A percentile compares a stretch with the other conserved stretches of the same genome.
Evolutionary conservation across 345 rosid genomes (phyloP).

Genomic region (Arabis alpina): DNA sequence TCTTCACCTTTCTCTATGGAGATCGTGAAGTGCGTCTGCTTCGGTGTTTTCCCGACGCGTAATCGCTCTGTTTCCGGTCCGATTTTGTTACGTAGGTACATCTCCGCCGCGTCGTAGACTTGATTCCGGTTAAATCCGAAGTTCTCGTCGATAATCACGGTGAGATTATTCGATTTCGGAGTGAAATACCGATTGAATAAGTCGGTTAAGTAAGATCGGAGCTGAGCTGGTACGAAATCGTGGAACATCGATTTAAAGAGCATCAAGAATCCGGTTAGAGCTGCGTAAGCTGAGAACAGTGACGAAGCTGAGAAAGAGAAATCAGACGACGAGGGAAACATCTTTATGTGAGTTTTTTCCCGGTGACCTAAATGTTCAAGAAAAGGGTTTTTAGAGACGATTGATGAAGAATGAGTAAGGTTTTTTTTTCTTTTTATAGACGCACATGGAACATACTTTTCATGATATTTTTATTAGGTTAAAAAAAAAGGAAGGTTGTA

Average conservation of each 20-base stretch:
- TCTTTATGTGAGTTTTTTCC: background rate
- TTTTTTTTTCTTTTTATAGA: background rate
- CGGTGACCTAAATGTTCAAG: too few species aligned
- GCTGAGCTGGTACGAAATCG: conserved; percentile 45
- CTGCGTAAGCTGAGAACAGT: conserved; percentile 52
- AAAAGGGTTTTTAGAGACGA: background rate
- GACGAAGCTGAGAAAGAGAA: conserved; percentile 39
- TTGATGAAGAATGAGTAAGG: background rate
- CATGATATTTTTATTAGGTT: background rate
- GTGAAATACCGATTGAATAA: conserved; percentile 34
- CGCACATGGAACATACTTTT: background rate
- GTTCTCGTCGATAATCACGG: conserved; percentile 46
- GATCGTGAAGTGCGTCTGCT: conserved; percentile 42
- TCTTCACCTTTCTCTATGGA: conserved; percentile 49
- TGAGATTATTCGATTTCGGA: conserved; percentile 37
- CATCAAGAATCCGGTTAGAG: conserved; percentile 49
- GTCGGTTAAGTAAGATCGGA: conserved; percentile 34
- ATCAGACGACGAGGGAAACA: conserved; percentile 38
- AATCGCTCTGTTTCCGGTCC: conserved; percentile 47
- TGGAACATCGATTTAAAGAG: conserved; percentile 46
- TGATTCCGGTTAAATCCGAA: conserved; percentile 44
- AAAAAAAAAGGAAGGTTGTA: conserved; percentile 3
- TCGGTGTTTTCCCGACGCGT: conserved; percentile 46
- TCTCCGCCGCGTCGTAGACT: conserved; percentile 53
- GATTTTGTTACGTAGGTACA: conserved; percentile 54